These are phyloP conservation scores for Escallonia herrerae DNA, from an alignment of 129 eudicot species.

Conservation along the genomic window DNA sequence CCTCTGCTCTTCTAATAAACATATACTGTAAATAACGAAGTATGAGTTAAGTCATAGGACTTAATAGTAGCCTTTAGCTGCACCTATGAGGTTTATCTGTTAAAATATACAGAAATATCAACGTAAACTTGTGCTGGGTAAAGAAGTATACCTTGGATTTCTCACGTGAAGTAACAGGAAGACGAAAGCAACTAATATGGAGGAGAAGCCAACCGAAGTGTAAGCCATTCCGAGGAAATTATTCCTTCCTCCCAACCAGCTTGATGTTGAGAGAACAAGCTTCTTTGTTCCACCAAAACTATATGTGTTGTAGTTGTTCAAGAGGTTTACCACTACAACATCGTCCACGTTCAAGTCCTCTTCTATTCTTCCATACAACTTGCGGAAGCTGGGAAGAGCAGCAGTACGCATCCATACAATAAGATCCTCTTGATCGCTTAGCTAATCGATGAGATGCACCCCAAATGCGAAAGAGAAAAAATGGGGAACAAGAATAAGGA, in stretches of 20 bases:
- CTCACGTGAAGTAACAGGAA: conserved; percentile 69
- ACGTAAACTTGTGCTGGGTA: background rate
- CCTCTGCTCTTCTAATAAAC: background rate
- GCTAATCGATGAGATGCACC: conserved; percentile 24
- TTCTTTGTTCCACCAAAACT: conserved; percentile 74
- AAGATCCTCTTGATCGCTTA: conserved; percentile 90
- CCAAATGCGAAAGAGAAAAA: no score
- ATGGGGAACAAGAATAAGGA: no score
- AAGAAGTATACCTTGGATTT: conserved; percentile 56
- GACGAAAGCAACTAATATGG: conserved; percentile 49
- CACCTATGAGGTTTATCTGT: background rate
- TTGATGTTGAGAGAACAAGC: conserved; percentile 82
- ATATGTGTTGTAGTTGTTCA: conserved; percentile 83
- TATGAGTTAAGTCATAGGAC: background rate
- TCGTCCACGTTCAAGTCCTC: conserved; percentile 69
- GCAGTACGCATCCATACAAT: conserved; percentile 98
- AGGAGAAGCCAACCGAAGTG: conserved; percentile 50
- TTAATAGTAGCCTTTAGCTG: background rate
- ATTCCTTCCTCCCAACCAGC: conserved; percentile 88
- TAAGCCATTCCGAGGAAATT: conserved; percentile 75
- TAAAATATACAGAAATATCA: conserved; percentile 5
- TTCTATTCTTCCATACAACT: conserved; percentile 78
- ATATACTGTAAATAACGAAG: background rate
- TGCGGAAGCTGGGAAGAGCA: conserved; percentile 86
- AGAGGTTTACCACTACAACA: conserved; percentile 37